These are phyloP conservation scores for Kwoniella bestiolae DNA, from an alignment of 768 basidiomycete species.

Conservation along the genomic window DNA sequence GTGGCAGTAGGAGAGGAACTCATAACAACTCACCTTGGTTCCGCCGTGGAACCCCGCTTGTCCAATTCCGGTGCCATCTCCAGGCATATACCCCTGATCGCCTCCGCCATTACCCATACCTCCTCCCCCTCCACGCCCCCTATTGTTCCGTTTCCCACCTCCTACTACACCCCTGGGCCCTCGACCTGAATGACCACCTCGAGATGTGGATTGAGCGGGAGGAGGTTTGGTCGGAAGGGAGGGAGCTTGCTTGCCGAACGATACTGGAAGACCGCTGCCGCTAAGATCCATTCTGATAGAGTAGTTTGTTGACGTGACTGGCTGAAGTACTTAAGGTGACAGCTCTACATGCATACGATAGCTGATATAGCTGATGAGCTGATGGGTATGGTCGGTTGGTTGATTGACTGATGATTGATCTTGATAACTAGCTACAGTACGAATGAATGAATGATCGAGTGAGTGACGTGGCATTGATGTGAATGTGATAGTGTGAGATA, in stretches of 20 bases:
- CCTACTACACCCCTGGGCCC: constrained; percentile 10
- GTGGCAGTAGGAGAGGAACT: too few relatives aligned
- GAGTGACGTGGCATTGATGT: too few relatives aligned
- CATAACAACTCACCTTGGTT: constrained; percentile 12
- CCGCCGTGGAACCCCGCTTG: constrained; percentile 7
- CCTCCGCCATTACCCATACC: background rate
- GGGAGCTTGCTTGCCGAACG: constrained; percentile 15
- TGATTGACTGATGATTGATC: too few relatives aligned
- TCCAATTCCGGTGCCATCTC: background rate
- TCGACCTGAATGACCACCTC: constrained; percentile 4
- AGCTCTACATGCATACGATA: too few relatives aligned
- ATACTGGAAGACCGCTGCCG: constrained; percentile 9
- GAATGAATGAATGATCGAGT: too few relatives aligned
- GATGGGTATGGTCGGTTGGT: too few relatives aligned
- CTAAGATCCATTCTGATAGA: constrained; percentile 9
- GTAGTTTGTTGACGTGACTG: too few relatives aligned
- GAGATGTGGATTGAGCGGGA: constrained; percentile 7
- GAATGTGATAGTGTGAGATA: too few relatives aligned
- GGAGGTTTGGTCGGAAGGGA: constrained; percentile 20
- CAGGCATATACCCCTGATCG: background rate
- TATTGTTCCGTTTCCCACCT: constrained; percentile 14
- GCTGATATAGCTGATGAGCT: too few relatives aligned
- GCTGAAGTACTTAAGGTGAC: too few relatives aligned
- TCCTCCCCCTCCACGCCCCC: constrained; percentile 25
- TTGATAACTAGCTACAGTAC: too few relatives aligned